Evolutionary conservation across 2,329 filamentous ascomycete species (phyloP).

Genomic region (Xylariaceae sp.): DNA sequence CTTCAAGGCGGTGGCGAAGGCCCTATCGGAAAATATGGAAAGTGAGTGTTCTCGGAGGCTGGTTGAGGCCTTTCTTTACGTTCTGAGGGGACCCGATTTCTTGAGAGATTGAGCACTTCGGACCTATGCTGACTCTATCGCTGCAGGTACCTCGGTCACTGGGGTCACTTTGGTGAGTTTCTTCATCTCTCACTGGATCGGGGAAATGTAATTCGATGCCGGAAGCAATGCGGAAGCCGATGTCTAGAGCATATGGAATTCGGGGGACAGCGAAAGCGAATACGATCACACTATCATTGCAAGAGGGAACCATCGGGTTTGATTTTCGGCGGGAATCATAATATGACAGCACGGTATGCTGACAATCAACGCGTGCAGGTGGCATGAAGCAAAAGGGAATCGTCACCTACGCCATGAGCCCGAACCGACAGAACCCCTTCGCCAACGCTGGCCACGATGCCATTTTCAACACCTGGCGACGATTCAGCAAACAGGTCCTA

Average conservation of each 20-base stretch:
- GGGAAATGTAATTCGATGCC: no score
- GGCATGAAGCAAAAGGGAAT: constrained; percentile 60
- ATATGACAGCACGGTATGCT: constrained; percentile 14
- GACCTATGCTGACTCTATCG: constrained; percentile 15
- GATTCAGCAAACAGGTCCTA: constrained; percentile 79
- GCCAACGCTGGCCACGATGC: constrained; percentile 74
- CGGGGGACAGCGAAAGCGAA: background rate
- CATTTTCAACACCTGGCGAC: constrained; percentile 92
- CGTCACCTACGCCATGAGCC: constrained; percentile 68
- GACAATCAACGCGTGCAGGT: constrained; percentile 35
- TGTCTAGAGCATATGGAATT: background rate
- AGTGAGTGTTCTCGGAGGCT: constrained; percentile 32
- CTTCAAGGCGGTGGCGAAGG: constrained; percentile 33
- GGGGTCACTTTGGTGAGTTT: constrained; percentile 70
- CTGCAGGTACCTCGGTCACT: constrained; percentile 67
- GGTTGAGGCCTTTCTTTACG: constrained; percentile 29
- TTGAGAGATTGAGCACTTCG: no score
- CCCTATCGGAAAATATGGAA: constrained; percentile 39
- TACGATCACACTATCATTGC: background rate
- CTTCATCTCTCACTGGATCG: no score
- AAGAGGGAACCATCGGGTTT: no score
- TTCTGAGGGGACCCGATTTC: no score
- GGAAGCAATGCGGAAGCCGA: background rate
- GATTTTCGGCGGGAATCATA: background rate
- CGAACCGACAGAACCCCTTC: constrained; percentile 86